These are phyloP conservation scores for Naganishia onofrii DNA, from an alignment of 768 basidiomycete genomes.

Conservation along the genomic window DNA sequence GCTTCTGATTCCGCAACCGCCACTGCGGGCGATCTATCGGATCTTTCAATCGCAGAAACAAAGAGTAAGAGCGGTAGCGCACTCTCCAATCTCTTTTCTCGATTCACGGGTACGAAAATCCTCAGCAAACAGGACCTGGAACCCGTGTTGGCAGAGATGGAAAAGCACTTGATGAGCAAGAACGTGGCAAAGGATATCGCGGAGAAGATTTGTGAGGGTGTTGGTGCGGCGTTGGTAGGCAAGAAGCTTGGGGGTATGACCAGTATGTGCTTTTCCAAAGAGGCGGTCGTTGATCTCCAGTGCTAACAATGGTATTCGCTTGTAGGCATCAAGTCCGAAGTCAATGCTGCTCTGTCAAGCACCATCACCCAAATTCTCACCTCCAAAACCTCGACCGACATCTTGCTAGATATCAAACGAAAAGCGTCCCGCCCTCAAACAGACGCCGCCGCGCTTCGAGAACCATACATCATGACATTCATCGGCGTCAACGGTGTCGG, in stretches of 20 bases:
- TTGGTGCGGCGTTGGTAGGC: constrained; percentile 84
- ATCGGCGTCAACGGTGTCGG: constrained; percentile 99
- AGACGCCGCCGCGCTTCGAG: constrained; percentile 60
- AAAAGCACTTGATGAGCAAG: constrained; percentile 96
- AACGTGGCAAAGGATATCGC: constrained; percentile 96
- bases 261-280: constrained; percentile 58
- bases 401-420: constrained; percentile 84
- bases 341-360: constrained; percentile 74
- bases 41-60: not conserved
- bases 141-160: constrained; percentile 89
- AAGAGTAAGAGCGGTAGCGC: constrained; percentile 8
- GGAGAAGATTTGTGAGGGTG: constrained; percentile 88
- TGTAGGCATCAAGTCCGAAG: constrained; percentile 76
- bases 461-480: constrained; percentile 90
- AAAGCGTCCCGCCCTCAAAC: constrained; percentile 58
- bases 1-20: too few species aligned
- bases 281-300: not conserved
- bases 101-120: constrained; percentile 76
- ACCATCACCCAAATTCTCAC: constrained; percentile 91
- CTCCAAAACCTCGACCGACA: constrained; percentile 94
- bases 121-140: constrained; percentile 77
- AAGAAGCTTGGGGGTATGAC: constrained; percentile 87
- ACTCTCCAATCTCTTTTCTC: constrained; percentile 63
- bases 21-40: not conserved
- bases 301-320: not conserved